Conservation (phyloP, 768 basidiomycete species). For the Omphalotus guepiniiformis region DNA sequence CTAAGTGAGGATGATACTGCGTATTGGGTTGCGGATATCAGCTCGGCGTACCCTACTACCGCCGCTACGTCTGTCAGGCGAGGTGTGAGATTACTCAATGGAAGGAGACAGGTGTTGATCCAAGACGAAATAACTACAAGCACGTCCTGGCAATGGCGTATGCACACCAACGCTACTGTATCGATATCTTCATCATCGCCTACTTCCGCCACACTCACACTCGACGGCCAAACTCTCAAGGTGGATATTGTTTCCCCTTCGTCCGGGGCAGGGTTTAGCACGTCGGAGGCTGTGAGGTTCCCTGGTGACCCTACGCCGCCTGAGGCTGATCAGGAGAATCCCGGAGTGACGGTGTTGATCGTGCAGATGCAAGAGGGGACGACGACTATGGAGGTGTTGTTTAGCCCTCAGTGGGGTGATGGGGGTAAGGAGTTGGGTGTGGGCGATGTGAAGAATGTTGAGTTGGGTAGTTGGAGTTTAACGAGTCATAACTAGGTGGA, state of each 20-base stretch:
- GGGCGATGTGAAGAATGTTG: constrained; percentile 38
- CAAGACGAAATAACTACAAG: constrained; percentile 87
- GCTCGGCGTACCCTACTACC: constrained; percentile 60
- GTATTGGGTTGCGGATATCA: constrained; percentile 72
- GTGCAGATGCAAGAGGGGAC: constrained; percentile 64
- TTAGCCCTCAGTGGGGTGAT: constrained; percentile 88
- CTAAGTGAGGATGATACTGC: constrained; percentile 67
- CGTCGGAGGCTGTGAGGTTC: constrained; percentile 50
- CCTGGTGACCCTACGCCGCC: constrained; percentile 57
- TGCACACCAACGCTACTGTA: constrained; percentile 93
- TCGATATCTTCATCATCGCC: constrained; percentile 46
- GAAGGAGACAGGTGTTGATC: constrained; percentile 80
- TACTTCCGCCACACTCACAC: constrained; percentile 67
- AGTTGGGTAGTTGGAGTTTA: constrained; percentile 69
- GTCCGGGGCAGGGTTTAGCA: constrained; percentile 59
- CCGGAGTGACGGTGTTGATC: constrained; percentile 74
- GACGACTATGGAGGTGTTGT: constrained; percentile 77
- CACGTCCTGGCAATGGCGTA: constrained; percentile 74
- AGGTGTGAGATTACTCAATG: constrained; percentile 79
- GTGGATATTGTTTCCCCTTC: constrained; percentile 66
- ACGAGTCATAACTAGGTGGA: constrained; percentile 73
- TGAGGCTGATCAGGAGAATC: constrained; percentile 66
- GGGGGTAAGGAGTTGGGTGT: constrained; percentile 13
- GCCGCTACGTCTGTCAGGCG: constrained; percentile 68
- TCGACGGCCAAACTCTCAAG: constrained; percentile 64